Conservation (phyloP, 2,329 filamentous ascomycete genomes). For the Talaromyces funiculosus region DNA sequence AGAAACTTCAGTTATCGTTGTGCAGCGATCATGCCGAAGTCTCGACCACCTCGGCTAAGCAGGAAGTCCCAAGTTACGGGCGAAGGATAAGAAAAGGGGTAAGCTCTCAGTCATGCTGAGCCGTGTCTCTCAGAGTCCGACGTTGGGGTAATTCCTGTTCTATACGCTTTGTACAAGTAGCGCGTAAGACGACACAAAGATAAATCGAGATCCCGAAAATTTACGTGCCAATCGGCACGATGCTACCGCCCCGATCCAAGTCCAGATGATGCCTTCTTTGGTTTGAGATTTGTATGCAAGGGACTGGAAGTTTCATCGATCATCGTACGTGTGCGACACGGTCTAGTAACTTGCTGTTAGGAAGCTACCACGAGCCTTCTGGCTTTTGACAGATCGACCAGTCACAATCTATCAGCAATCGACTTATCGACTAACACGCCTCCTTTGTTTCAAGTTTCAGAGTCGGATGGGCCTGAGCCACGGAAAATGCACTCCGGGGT, state of each 20-base stretch:
- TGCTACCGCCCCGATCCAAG: background rate
- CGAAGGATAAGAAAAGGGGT: background rate
- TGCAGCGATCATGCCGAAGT: background rate
- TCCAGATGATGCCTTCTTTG: background rate
- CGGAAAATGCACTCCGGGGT: background rate
- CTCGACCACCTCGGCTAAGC: background rate
- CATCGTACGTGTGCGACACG: background rate
- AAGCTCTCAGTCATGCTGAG: background rate
- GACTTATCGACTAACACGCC: background rate
- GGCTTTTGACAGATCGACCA: background rate
- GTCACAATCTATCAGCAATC: background rate
- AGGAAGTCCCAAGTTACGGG: background rate
- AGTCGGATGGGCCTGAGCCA: background rate
- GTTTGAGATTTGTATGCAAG: background rate
- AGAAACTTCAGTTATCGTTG: background rate
- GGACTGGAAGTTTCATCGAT: background rate
- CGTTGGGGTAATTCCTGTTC: background rate
- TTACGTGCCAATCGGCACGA: background rate
- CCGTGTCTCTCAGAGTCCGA: background rate
- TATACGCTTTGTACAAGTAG: too few relatives aligned
- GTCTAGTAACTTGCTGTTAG: background rate
- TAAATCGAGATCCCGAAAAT: background rate
- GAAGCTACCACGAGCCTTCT: background rate
- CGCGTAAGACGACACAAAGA: background rate
- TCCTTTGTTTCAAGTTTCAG: conserved; percentile 2